phyloP scores from a whole-genome alignment of 345 rosid genomes.

The Theobroma cacao region DNA sequence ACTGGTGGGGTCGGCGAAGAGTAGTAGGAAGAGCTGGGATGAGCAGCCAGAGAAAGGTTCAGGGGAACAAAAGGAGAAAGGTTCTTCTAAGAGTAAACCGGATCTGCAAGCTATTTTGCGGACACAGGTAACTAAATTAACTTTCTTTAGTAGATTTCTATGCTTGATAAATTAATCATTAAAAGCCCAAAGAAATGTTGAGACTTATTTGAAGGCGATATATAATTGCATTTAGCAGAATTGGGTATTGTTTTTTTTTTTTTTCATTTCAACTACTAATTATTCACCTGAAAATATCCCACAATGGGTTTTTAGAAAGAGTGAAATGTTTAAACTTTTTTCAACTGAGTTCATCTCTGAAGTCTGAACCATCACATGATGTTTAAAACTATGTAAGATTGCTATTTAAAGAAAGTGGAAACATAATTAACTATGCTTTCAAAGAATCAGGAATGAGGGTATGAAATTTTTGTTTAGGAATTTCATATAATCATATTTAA shows the following conservation, averaged over 20 bases:
- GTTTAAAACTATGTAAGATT: neutral
- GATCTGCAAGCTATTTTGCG: constrained; percentile 73
- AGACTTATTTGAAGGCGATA: neutral
- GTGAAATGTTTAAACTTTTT: neutral
- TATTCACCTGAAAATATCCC: neutral
- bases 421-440: neutral
- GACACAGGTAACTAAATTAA: constrained; percentile 57
- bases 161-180: neutral
- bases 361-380: no score
- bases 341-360: no score
- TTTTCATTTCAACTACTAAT: neutral
- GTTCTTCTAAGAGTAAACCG: constrained; percentile 44
- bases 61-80: constrained; percentile 48
- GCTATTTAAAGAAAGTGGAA: neutral
- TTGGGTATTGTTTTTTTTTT: neutral
- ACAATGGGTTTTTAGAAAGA: neutral
- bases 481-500: neutral
- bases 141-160: neutral
- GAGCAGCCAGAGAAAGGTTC: constrained; percentile 37
- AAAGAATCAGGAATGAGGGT: neutral
- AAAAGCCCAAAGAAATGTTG: neutral
- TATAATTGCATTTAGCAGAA: neutral
- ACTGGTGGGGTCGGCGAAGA: constrained; percentile 50
- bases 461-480: neutral
- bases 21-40: constrained; percentile 67